Evolutionary conservation across 2,329 filamentous ascomycete genomes (phyloP), one percentile per base, ranked within the genome.

Genomic region (Podosphaera fusca): DNA sequence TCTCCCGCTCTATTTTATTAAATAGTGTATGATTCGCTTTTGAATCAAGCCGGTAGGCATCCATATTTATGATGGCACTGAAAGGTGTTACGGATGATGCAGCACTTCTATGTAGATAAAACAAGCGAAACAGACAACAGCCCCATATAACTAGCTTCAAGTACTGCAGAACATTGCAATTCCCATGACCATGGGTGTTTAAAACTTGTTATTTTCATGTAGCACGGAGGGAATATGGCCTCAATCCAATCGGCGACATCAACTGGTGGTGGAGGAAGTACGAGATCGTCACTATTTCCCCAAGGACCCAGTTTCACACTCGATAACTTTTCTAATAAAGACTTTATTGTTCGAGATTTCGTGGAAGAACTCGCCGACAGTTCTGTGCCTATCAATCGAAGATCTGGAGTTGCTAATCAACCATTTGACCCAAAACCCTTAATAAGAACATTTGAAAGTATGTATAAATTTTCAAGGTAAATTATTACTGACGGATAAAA

Each of bases 331-430:
- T 86, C 86, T 58, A 85, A 76, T 68, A 85, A 85, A 65, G 92
- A 96, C 71, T 98, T 96, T 67, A 95, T 96, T 61, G 90, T 96
- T 62, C 88, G 94, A 66, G 92, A 98, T 72, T 98, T 98, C 68
- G 83, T 98, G 64, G 94, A 98, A 69, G 80, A 83, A 55, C 81
- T 98, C 58, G 92, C 90, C 55, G 89, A 96, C 61, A 85, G 76
- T 63, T 85, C 87, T 30, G 78, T 87, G 40, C 82, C 86, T n/a
- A 74, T 77, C 30, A 85, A 82, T 66, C 85, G 92, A 56, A 84
- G 86, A 59, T 95, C 89, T 12, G 81, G 79, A 6, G 76, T 78
- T 61, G 74, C 73, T 60, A 75, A 74, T 67, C 75, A 76, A 60
- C 71, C 75, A 3, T 98, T 98, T 71, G 92, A 98, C 66, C 88